Base-by-base conservation (phyloP, 345 rosid species). In the Noccaea bulbosa region DNA sequence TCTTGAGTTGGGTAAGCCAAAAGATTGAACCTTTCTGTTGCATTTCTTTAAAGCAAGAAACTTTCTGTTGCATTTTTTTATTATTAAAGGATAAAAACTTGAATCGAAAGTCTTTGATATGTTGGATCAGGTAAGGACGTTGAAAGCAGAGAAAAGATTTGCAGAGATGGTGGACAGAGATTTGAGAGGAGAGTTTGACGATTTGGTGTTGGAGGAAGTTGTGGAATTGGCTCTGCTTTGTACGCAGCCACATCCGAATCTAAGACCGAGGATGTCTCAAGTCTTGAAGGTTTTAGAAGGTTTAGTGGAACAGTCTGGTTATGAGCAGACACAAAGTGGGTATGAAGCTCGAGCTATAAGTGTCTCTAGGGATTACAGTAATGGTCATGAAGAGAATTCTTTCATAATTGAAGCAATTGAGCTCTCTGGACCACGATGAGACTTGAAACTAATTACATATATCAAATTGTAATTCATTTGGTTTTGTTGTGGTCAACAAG, bases 331-430 rank as follows among this genome's bases (percentile, higher is more conserved):
- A 56, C 59, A 80, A 34, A 74, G 62, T 70, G 43, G 71, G 17
- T 49, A 72, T 15, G 93, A 86, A 73, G 74, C 77, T 43, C 83
- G 85, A 68, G 79, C 63, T 44, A 80, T 70, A 60, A 84, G 85
- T 74, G 87, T 84, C 75, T 82, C 88, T 5, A 77, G 91, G 77
- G 79, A 74, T 47, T 78, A 73, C 39, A 89, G 88, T 15, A 85
- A 83, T 58, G 59, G 79, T 57, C 90, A 70, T 32, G 95, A 89
- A 48, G 90, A 82, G 15, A 82, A 91, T 70, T 94, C 99, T 5
- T 86, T 89, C 81, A 88, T 91, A 76, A 79, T 91, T 3, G 96
- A 94, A 87, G 90, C 99, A 9, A 89, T 94, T 69, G 99, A 94
- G 76, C 99, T 94, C 33, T 94, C 97, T 1, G 96, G 99, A 82